phyloP scores from a whole-genome alignment of 495 filamentous ascomycete species.

The Aspergillus funiculosus region DNA sequence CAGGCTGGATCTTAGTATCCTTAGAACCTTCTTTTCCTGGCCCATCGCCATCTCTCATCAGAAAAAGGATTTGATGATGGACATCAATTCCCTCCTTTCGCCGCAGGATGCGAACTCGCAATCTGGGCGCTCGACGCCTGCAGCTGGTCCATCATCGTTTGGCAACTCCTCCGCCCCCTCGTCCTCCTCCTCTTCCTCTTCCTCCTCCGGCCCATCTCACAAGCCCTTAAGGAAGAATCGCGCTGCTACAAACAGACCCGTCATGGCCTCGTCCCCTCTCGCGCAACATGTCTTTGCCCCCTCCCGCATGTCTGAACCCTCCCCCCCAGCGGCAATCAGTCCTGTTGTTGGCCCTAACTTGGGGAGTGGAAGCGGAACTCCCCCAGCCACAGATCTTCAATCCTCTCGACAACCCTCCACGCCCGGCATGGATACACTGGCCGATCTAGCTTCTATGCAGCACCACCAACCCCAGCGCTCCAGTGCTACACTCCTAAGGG shows the following conservation, averaged over 20 bases:
- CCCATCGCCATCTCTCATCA: constrained; percentile 1
- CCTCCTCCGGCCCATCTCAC: constrained; percentile 26
- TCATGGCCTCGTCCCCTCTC: constrained; percentile 39
- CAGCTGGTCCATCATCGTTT: constrained; percentile 28
- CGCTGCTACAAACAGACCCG: constrained; percentile 28
- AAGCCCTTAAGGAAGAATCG: constrained; percentile 35
- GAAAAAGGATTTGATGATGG: constrained; percentile 43
- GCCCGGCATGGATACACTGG: constrained; percentile 59
- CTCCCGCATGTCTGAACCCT: constrained; percentile 28
- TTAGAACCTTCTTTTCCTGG: constrained; percentile 7
- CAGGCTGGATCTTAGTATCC: constrained; percentile 6
- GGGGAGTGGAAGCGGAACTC: constrained; percentile 32
- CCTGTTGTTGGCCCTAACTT: constrained; percentile 24
- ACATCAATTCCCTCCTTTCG: constrained; percentile 68
- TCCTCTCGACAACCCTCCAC: constrained; percentile 48
- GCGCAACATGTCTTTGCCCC: constrained; percentile 39
- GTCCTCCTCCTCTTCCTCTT: constrained; percentile 25
- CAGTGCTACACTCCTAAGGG: constrained; percentile 41
- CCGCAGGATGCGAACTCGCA: constrained; percentile 57
- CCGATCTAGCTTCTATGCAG: constrained; percentile 63
- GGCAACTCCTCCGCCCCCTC: constrained; percentile 25
- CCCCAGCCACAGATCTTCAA: constrained; percentile 29
- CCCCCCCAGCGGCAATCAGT: constrained; percentile 24
- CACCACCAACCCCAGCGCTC: constrained; percentile 52
- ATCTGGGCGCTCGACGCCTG: constrained; percentile 39